These are phyloP conservation scores for Umbelopsis isabellina DNA, from an alignment of 192 early-diverging fungal genomes.

Conservation along the genomic window DNA sequence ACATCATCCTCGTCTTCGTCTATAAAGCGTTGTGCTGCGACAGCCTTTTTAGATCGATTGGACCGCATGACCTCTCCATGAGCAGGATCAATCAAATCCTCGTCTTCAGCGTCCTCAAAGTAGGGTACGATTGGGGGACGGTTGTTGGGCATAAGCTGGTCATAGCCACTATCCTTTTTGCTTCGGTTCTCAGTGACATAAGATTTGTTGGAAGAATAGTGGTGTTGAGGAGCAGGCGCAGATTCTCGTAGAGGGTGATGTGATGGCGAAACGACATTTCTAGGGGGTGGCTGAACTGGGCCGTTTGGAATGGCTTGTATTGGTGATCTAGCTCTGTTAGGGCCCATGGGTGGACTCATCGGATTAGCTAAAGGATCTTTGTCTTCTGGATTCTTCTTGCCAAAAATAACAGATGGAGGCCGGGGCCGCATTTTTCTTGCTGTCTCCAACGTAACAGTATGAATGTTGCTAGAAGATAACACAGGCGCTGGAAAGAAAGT, in stretches of 20 bases:
- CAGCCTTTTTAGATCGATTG: constrained; percentile 7
- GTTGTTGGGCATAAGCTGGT: neutral
- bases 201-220: neutral
- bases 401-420: constrained; percentile 44
- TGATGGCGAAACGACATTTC: constrained; percentile 13
- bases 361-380: neutral
- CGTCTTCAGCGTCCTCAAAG: constrained; percentile 21
- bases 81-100: constrained; percentile 19
- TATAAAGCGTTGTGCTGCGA: constrained; percentile 1
- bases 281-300: constrained; percentile 11
- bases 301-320: constrained; percentile 1
- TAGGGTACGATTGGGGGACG: constrained; percentile 1
- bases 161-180: constrained; percentile 20
- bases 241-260: neutral
- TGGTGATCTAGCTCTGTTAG: constrained; percentile 8
- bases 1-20: constrained; percentile 15
- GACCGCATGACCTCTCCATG: constrained; percentile 9
- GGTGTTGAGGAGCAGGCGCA: neutral
- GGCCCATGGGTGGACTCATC: neutral
- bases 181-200: neutral
- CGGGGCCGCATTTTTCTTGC: constrained; percentile 55
- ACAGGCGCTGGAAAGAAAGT: constrained; percentile 46
- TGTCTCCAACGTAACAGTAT: constrained; percentile 52
- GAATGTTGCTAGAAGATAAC: constrained; percentile 57
- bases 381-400: constrained; percentile 26